Base-by-base conservation (phyloP, 2,329 filamentous ascomycete species). In the Pseudogymnoascus sp. region DNA sequence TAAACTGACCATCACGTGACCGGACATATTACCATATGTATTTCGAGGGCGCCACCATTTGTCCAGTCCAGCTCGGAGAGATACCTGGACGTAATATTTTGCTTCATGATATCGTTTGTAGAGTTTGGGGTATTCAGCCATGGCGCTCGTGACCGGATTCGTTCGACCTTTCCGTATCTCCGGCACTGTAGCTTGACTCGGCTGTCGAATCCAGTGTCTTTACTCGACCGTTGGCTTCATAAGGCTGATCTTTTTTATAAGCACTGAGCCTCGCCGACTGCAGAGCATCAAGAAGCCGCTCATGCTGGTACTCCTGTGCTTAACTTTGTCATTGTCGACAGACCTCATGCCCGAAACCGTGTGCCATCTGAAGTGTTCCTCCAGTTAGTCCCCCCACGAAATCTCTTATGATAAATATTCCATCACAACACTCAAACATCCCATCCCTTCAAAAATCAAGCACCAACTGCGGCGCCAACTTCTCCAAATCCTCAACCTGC, bases 401-500 rank as follows among this genome's bases (percentile, higher is more conserved):
- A 6, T 8, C 47, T 31, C 47, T 31, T n/a, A 6, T 53, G 5
- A 31, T 31, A 14, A 53, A 53, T 31, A 53, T 53, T 8, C 26
- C 24, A 16, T 31, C 21, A 53, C 26, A 29, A 31, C 26, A 53
- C 47, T 53, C 47, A 31, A 31, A 11, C 24, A 53, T 19, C 14
- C 26, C n/a, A n/a, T 11, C 11, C n/a, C 16, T 56, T 81, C 77
- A 96, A 67, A 97, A 89, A 75, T 97, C 93, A 73, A 97, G 80
- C 69, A 96, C 76, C 71, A 97, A 77, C 75, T 96, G 91, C 63
- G 90, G 90, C 13, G 90, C 89, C 69, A 96, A 80, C 76, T 91
- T 95, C 77, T 97, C 93, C 65, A 97, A 73, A 78, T 97, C 93
- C 72, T 96, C 91, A 53, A 96, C 87, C 84, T 93, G 70, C 35